Conservation (phyloP, 805 yeast genomes). For the Teunomyces lycoperdinae region DNA sequence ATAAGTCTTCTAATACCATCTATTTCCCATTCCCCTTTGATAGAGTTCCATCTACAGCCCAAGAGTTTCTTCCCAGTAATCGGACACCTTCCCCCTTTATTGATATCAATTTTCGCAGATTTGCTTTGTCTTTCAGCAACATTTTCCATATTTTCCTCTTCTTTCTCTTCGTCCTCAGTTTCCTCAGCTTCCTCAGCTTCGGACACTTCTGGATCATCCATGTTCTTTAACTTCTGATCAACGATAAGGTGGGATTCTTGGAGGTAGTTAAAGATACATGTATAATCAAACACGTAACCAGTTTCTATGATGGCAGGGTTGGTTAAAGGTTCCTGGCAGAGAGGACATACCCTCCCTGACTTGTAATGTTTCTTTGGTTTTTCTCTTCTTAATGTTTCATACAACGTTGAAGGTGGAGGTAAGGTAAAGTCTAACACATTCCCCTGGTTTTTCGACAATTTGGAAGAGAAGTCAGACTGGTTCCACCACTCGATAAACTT, state of each 20-base stretch:
- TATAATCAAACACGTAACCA: slow-evolving; percentile 86
- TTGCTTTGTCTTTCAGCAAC: slow-evolving; percentile 9
- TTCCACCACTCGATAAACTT: slow-evolving; percentile 95
- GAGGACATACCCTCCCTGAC: slow-evolving; percentile 52
- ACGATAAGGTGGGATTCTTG: slow-evolving; percentile 43
- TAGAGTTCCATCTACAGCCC: slow-evolving; percentile 65
- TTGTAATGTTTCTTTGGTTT: slow-evolving; percentile 22
- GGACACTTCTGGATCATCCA: slow-evolving; percentile 14
- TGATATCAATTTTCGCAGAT: slow-evolving; percentile 23
- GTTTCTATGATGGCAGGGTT: slow-evolving; percentile 90
- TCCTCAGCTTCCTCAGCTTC: slow-evolving; percentile 12
- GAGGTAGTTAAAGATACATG: slow-evolving; percentile 72
- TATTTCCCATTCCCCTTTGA: slow-evolving; percentile 63
- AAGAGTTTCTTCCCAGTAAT: slow-evolving; percentile 69
- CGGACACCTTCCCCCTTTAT: slow-evolving; percentile 76
- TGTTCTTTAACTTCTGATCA: slow-evolving; percentile 10
- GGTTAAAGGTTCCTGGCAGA: slow-evolving; percentile 61
- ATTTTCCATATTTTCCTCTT: slow-evolving; percentile 9
- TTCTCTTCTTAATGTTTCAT: slow-evolving; percentile 13
- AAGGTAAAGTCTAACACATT: slow-evolving; percentile 46
- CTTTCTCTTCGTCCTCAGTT: slow-evolving; percentile 8
- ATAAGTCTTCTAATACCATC: slow-evolving; percentile 75
- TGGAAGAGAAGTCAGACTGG: slow-evolving; percentile 65
- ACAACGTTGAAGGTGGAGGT: slow-evolving; percentile 44
- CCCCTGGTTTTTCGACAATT: slow-evolving; percentile 48